Evolutionary conservation across 2,329 filamentous ascomycete species (phyloP), one percentile per base, ranked within the genome.

Genomic region (Pseudocercospora macadamiae): DNA sequence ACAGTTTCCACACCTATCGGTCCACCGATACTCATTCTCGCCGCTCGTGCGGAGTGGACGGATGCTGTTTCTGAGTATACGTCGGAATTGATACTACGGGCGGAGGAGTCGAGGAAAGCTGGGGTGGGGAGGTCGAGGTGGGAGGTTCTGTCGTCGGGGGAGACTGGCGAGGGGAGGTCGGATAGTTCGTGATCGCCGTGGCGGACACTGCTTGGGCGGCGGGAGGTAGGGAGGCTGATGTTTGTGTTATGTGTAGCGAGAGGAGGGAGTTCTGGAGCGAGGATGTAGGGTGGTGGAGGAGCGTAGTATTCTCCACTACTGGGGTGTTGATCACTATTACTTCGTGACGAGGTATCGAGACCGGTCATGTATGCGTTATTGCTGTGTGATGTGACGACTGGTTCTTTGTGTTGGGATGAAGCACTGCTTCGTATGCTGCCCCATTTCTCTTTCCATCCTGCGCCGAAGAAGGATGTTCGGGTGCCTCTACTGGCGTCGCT

Each of bases 21-120:
- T 2, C 61, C 59, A 9, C 57, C 58, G 9, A 62, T 49, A 12
- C 54, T 59, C 55, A 60, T 61, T 7, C 62, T 28, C 10, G 62
- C 62, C 1, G 62, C 62, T 12, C 62, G 59, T 2, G 66, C 68
- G 21, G 63, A 66, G 51, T 69, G 68, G 9, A 70, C 59, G 10
- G 60, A 64, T 6, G 68, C 68, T 1, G 63, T 66, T 26, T 70
- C 68, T 30, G 61, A 65, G 55, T 70, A 70, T 9, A 62, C 57
- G 9, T 66, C 66, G 16, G 60, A 64, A 4, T 64, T 67, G 32
- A 69, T 60, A 37, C 65, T 68, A 10, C 61, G 62, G 9, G 52
- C 34, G 8, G 51, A 58, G 21, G 59, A 48, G 54, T 37, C 23
- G 32, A 45, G 32, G 26, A 19, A 12, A 36, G 32, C 16, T 54